Conservation (phyloP, 495 filamentous ascomycete species). For the Xylaria palmicola region DNA sequence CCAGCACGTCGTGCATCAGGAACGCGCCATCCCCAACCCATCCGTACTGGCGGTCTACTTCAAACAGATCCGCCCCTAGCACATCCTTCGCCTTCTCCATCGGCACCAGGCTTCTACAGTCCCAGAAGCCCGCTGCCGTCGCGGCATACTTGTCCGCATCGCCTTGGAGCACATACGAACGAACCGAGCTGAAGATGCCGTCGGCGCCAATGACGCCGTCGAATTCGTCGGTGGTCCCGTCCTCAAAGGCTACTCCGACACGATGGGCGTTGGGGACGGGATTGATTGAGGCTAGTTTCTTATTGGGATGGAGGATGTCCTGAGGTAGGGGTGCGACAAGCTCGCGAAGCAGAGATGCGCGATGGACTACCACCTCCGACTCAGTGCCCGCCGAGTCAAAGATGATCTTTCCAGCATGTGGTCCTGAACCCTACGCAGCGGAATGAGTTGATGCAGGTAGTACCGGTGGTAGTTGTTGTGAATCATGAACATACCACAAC, state of each 20-base stretch:
- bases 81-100: constrained; percentile 16
- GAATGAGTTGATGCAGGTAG: neutral
- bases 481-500: constrained; percentile 1
- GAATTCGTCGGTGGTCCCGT: constrained; percentile 15
- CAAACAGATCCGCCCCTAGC: constrained; percentile 18
- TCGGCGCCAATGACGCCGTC: constrained; percentile 32
- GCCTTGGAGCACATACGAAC: constrained; percentile 15
- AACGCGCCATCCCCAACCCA: constrained; percentile 25
- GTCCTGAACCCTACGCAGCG: constrained; percentile 1
- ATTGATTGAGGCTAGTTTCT: neutral
- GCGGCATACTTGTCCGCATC: constrained; percentile 10
- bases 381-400: constrained; percentile 7
- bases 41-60: constrained; percentile 17
- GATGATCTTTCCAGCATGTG: constrained; percentile 9
- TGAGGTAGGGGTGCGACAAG: constrained; percentile 11
- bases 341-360: constrained; percentile 14
- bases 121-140: constrained; percentile 21
- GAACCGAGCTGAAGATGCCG: constrained; percentile 26
- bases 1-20: constrained; percentile 18
- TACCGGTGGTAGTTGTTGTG: neutral
- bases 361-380: constrained; percentile 12
- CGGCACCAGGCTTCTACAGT: constrained; percentile 16
- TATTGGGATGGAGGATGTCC: constrained; percentile 10
- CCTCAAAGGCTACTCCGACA: constrained; percentile 16
- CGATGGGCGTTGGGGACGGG: neutral